Percentiles rank a stretch among this genome's conserved stretches.
Evolutionary conservation across 2,329 filamentous ascomycete genomes (phyloP).

Genomic region (Teratosphaeria destructans): DNA sequence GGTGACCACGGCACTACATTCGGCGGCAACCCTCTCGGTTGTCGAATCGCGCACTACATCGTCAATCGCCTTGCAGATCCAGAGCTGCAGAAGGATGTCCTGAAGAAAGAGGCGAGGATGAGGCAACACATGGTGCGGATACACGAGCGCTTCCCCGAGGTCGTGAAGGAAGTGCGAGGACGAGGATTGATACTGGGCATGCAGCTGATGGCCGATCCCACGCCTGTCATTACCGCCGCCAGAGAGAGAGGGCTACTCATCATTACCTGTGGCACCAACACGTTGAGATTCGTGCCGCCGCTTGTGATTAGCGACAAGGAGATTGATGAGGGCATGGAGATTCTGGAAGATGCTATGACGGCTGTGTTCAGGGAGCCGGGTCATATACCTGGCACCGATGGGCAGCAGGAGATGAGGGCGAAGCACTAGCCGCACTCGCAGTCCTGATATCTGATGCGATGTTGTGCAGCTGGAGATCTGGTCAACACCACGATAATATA

Average conservation of each 20-base stretch:
- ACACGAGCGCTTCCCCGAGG: conserved; percentile 52
- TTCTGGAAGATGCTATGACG: conserved; percentile 58
- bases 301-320: conserved; percentile 70
- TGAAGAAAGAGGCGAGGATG: conserved; percentile 55
- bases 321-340: conserved; percentile 65
- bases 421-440: background rate
- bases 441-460: background rate
- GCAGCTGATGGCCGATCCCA: conserved; percentile 66
- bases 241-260: conserved; percentile 78
- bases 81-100: conserved; percentile 58
- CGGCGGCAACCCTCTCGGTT: conserved; percentile 81
- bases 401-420: conserved; percentile 34
- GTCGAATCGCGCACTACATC: conserved; percentile 75
- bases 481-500: background rate
- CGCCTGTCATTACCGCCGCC: conserved; percentile 69
- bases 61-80: conserved; percentile 64
- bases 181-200: conserved; percentile 77
- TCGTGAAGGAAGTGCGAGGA: conserved; percentile 71
- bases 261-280: conserved; percentile 89
- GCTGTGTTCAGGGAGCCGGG: conserved; percentile 39
- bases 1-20: conserved; percentile 94
- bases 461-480: background rate
- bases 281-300: conserved; percentile 81
- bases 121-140: conserved; percentile 47
- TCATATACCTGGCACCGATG: conserved; percentile 29